phyloP scores from a whole-genome alignment of 139 green algal genomes.

The Tetratostichococcus sp. region DNA sequence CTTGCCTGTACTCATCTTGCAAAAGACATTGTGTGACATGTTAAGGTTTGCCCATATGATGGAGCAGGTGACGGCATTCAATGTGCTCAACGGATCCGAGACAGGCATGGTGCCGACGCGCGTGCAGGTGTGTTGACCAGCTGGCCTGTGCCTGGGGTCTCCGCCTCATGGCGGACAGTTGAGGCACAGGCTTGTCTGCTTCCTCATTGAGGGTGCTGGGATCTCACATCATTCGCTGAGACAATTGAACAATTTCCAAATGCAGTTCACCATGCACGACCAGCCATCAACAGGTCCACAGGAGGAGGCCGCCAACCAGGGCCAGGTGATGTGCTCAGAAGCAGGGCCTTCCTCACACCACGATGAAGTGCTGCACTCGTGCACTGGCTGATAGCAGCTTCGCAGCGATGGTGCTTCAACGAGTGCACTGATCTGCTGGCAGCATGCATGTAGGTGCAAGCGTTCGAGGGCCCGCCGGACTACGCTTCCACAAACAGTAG shows the following conservation, averaged over 20 bases:
- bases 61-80: slow-evolving; percentile 27
- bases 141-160: too few relatives aligned
- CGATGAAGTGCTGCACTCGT: too few relatives aligned
- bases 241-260: not conserved
- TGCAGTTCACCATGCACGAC: slow-evolving; percentile 1
- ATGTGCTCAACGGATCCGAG: slow-evolving; percentile 29
- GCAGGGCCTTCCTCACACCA: too few relatives aligned
- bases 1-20: not conserved
- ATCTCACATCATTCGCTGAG: too few relatives aligned
- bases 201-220: too few relatives aligned
- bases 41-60: too few relatives aligned
- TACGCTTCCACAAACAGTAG: not conserved
- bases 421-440: not conserved
- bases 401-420: too few relatives aligned
- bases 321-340: not conserved
- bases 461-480: not conserved
- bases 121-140: slow-evolving; percentile 35
- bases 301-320: not conserved
- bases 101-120: slow-evolving; percentile 21
- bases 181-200: too few relatives aligned
- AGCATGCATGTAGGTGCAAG: not conserved
- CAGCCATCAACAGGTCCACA: too few relatives aligned
- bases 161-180: too few relatives aligned
- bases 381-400: too few relatives aligned
- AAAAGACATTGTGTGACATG: too few relatives aligned